These are phyloP conservation scores for Schizochytrium sp. DNA, from an alignment of 108 stramenopile species.

Conservation along the genomic window DNA sequence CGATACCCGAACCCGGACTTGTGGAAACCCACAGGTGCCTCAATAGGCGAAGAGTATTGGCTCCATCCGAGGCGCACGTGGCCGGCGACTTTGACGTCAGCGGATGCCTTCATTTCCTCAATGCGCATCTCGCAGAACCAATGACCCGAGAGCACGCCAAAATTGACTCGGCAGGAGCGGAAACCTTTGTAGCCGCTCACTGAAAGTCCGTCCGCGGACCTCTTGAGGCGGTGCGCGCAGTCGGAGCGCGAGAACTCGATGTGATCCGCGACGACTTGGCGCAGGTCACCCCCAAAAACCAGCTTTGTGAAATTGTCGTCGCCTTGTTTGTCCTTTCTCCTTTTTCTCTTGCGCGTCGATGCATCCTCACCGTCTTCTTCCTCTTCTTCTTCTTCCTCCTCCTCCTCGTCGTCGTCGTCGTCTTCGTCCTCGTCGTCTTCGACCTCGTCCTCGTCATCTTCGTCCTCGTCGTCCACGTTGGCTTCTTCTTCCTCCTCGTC, in stretches of 20 bases:
- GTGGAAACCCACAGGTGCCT: background rate
- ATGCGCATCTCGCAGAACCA: constrained; percentile 7
- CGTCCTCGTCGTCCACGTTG: background rate
- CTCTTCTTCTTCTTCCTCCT: background rate
- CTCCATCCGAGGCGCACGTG: background rate
- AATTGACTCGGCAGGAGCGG: background rate
- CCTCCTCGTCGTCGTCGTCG: background rate
- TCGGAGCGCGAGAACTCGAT: background rate
- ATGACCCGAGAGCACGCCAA: background rate
- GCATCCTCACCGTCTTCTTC: background rate
- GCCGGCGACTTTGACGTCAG: background rate
- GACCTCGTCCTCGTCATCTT: background rate
- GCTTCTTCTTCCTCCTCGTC: background rate
- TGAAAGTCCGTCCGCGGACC: background rate
- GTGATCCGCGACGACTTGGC: background rate
- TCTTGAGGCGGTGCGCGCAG: too few relatives aligned
- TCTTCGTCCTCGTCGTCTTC: background rate
- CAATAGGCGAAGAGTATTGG: background rate
- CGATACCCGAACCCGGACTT: background rate
- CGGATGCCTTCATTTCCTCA: background rate
- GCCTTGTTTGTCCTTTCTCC: too few relatives aligned
- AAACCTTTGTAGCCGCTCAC: background rate
- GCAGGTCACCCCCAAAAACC: background rate
- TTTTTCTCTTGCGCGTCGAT: background rate
- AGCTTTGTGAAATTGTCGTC: background rate